Evolutionary conservation across 345 rosid species (phyloP), one percentile per base, ranked within the genome.

Genomic region (Hibiscus tridactylites): DNA sequence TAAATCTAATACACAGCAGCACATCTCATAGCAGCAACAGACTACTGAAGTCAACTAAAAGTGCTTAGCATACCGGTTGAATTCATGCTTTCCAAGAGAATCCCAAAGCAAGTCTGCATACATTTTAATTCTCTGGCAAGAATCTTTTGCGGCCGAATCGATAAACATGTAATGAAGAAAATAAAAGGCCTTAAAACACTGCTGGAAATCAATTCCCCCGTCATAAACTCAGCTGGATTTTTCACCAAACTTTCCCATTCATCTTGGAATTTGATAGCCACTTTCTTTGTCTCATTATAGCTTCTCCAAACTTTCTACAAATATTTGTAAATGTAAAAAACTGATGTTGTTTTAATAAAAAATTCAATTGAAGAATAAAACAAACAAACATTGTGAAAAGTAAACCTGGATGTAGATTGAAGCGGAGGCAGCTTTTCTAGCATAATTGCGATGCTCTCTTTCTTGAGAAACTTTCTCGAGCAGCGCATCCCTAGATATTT

Each of bases 401-500:
- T 12, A 62, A 37, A 91, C 98, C 95, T 90, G 98, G 71, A 91
- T 77, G 71, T 73, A 81, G 63, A 86, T 53, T 5, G 92, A 86
- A 47, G 99, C 85, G 8, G 89, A 86, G 21, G 88, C 75, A 72
- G 97, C 93, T 15, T 91, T 91, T 77, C 92, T 82, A 0, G 96
- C 84, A 50, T 85, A 90, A 69, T 68, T 87, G 33, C 99, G 97
- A 26, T 85, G 83, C 91, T 90, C 92, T 78, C 99, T 83, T 74
- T 90, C 93, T 56, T 85, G 91, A 0, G 88, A 85, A 58, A 95
- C 93, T 81, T 88, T 89, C 77, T 89, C 96, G 47, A 95, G 89
- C 68, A 95, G 93, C 24, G 92, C 99, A 71, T 90, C 96, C 68
- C 99, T 84, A 16, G 97, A 85, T 39, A 94, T 91, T 84, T 94